Evolutionary conservation across 352 stramenopile species (phyloP).

Genomic region (Halophytophthora polymorphica): DNA sequence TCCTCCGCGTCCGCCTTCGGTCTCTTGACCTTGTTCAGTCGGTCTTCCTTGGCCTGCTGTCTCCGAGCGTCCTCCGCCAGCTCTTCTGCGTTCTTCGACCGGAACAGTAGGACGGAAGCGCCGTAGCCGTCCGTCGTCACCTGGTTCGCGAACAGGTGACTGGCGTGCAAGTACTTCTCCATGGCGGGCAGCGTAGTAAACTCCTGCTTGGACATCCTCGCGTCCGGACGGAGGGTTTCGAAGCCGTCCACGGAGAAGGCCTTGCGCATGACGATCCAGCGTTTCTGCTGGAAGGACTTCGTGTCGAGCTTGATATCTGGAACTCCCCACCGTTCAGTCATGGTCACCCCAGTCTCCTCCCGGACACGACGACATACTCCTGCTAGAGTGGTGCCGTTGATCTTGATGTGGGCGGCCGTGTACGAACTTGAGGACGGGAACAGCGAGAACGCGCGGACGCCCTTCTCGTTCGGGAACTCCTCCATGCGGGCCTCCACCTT

Average conservation of each 20-base stretch:
- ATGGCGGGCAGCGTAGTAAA: neutral
- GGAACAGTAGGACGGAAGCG: constrained; percentile 1
- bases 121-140: constrained; percentile 12
- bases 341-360: neutral
- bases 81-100: constrained; percentile 3
- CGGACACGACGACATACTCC: constrained; percentile 7
- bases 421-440: constrained; percentile 8
- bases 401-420: constrained; percentile 3
- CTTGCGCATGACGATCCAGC: constrained; percentile 4
- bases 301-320: neutral
- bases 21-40: no score
- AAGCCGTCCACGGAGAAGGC: constrained; percentile 1
- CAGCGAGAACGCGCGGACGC: constrained; percentile 8
- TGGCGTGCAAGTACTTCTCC: constrained; percentile 3
- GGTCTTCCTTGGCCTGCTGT: neutral
- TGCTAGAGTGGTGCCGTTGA: constrained; percentile 13
- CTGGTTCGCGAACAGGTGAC: constrained; percentile 11
- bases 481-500: constrained; percentile 9
- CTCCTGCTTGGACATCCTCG: neutral
- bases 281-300: neutral
- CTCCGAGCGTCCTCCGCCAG: constrained; percentile 3
- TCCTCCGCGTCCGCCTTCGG: neutral
- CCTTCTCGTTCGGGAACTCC: constrained; percentile 5
- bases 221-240: constrained; percentile 1
- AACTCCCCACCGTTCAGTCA: constrained; percentile 1